Percentiles rank a stretch among this genome's conserved stretches.
These are phyloP conservation scores for Starmerella apicola DNA, from an alignment of 805 yeast species.

Conservation along the genomic window DNA sequence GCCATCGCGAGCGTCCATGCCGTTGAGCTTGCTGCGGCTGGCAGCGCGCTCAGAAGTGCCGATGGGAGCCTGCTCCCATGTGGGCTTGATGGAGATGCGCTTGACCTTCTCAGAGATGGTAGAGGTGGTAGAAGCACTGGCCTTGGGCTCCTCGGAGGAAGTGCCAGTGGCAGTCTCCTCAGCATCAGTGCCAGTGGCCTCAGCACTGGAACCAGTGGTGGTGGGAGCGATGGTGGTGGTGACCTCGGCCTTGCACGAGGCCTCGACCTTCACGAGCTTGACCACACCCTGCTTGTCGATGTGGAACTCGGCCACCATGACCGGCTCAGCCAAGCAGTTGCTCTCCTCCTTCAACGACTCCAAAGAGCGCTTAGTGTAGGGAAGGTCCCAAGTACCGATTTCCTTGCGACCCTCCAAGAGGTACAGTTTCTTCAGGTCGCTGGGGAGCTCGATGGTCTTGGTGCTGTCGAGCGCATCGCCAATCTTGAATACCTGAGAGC, in stretches of 20 bases:
- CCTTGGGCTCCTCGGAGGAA: background rate
- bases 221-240: conserved; percentile 11
- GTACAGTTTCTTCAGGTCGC: conserved; percentile 25
- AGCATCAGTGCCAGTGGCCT: conserved; percentile 6
- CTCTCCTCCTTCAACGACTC: conserved; percentile 22
- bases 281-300: conserved; percentile 17
- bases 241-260: conserved; percentile 16
- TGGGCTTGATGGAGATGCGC: conserved; percentile 19
- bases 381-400: conserved; percentile 23
- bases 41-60: conserved; percentile 37
- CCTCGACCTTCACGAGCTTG: conserved; percentile 14
- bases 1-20: conserved; percentile 43
- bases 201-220: conserved; percentile 5
- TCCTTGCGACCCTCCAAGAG: conserved; percentile 32
- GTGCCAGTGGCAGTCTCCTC: conserved; percentile 13
- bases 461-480: conserved; percentile 28
- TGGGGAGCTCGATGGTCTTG: conserved; percentile 22
- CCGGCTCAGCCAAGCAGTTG: conserved; percentile 14
- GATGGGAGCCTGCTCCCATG: conserved; percentile 36
- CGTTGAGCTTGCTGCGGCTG: conserved; percentile 38
- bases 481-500: conserved; percentile 6
- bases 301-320: conserved; percentile 13
- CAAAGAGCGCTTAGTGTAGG: conserved; percentile 19
- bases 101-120: conserved; percentile 24
- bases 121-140: conserved; percentile 2